Percentiles rank a stretch among this genome's conserved stretches.
Conservation (phyloP, 1,284 basidiomycete genomes). For the Ceratobasidium theobromae region DNA sequence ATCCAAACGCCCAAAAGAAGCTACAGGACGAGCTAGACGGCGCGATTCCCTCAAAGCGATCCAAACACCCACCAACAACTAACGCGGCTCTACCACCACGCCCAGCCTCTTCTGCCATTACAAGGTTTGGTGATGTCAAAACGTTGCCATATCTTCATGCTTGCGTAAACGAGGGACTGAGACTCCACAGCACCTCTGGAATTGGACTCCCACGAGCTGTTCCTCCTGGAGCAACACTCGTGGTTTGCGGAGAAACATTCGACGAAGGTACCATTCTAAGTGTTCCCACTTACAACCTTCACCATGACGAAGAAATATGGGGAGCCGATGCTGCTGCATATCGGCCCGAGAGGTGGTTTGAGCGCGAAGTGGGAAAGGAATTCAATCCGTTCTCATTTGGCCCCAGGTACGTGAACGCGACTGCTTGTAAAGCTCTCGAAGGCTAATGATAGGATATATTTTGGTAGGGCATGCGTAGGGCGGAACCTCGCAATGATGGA, state of each 20-base stretch:
- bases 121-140: slow-evolving; percentile 53
- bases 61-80: neutral
- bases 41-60: slow-evolving; percentile 47
- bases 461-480: neutral
- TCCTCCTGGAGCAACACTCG: slow-evolving; percentile 64
- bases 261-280: slow-evolving; percentile 69
- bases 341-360: slow-evolving; percentile 54
- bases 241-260: slow-evolving; percentile 61
- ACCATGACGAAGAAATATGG: slow-evolving; percentile 69
- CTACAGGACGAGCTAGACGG: slow-evolving; percentile 81
- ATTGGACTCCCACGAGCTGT: slow-evolving; percentile 80
- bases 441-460: neutral
- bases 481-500: slow-evolving; percentile 75
- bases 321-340: slow-evolving; percentile 72
- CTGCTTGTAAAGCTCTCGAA: neutral
- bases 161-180: slow-evolving; percentile 79
- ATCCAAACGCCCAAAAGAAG: slow-evolving; percentile 65
- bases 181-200: slow-evolving; percentile 62
- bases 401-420: slow-evolving; percentile 60
- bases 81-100: neutral
- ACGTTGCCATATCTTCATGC: slow-evolving; percentile 72
- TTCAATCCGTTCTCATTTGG: slow-evolving; percentile 72
- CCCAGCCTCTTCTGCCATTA: neutral
- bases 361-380: slow-evolving; percentile 65
- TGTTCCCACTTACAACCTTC: slow-evolving; percentile 76